Evolutionary conservation across 2,329 filamentous ascomycete species (phyloP), one percentile per base, ranked within the genome.

Genomic region (Calonectria crousiana): DNA sequence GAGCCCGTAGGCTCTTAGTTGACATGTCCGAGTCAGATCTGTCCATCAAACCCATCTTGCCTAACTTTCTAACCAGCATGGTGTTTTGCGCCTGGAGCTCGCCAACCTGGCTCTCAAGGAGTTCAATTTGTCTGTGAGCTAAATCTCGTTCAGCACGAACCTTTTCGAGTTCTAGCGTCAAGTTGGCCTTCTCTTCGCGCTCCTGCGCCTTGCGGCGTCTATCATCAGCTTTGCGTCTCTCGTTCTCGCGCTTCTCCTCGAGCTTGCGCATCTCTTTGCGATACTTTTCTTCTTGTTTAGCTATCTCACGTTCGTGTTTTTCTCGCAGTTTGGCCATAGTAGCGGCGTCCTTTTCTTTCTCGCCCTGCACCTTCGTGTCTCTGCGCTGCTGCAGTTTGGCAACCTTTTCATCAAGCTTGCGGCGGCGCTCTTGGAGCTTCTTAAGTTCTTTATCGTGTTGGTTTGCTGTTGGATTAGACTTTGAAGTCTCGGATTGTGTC

Each of bases 231-330:
- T 93, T 93, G 78, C 86, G 87, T 74, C 91, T 87, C 79, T 95
- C 93, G 72, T 88, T 89, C 72, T 88, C 86, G 62, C 91, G 90
- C 84, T 91, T 92, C 76, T 91, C 89, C 76, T 94, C 91, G 2
- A 94, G 84, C 83, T 92, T 93, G 75, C 86, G 86, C 58, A 94
- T 85, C 79, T 95, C 93, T 16, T 88, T 89, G 75, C 89, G 88
- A 78, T 93, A 92, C 77, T 92, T 93, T 41, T 92, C 92, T 77
- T 93, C 90, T 67, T 93, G 90, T 81, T 93, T 94, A 53, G 90
- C 89, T 0, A 92, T 82, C 76, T 93, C 92, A 62, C 86, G 87
- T 58, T 91, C 89, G 82, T 94, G 91, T 80, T 90, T 92, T 80
- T 93, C 91, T 36, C 89, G 88, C 10, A 92, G 87, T 81, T 92